Base-by-base conservation (phyloP, 345 rosid genomes). In the Salix brachista region DNA sequence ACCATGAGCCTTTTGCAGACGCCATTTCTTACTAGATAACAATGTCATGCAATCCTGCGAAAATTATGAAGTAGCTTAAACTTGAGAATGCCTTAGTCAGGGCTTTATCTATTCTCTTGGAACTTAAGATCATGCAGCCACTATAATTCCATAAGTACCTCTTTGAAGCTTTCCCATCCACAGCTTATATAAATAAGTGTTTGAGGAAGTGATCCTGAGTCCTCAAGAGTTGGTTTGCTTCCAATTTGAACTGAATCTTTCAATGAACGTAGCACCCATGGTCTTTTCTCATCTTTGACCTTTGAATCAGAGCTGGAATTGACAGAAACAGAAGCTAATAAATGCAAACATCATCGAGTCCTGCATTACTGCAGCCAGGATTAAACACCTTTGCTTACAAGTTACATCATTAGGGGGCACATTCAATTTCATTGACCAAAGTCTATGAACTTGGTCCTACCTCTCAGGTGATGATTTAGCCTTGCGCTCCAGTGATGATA, bases 141-240 rank as follows among this genome's bases (percentile, higher is more conserved):
- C 65, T 76, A 65, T 50, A 13, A 50, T 58, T 50, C 30, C 50
- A 69, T 19, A 80, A 54, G 56, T 87, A 93, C 97, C 97, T 89
- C 91, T 79, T 95, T 93, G 81, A 93, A 95, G 88, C 94, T 95
- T 83, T 91, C 96, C 99, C 99, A 95, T 75, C 97, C 97, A 79
- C 97, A 93, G 80, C 99, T 93, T 83, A 95, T 95, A 67, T 95
- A 95, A 78, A 95, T 90, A 56, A 95, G 97, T 66, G 90, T 93
- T 79, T 89, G 88, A 36, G 99, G 99, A 61, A 90, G 88, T 50
- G 81, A 75, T 46, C 81, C 86, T 71, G 64, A 78, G 71, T 81
- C 88, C 76, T 88, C 88, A 32, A 75, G 52, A 67, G 78, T 75
- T 78, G 75, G 30, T 84, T 86, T 86, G 76, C 80, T 86, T 79